Percentiles rank a stretch among this genome's conserved stretches.
Evolutionary conservation across 345 rosid genomes (phyloP).

Genomic region (Populus tremula): DNA sequence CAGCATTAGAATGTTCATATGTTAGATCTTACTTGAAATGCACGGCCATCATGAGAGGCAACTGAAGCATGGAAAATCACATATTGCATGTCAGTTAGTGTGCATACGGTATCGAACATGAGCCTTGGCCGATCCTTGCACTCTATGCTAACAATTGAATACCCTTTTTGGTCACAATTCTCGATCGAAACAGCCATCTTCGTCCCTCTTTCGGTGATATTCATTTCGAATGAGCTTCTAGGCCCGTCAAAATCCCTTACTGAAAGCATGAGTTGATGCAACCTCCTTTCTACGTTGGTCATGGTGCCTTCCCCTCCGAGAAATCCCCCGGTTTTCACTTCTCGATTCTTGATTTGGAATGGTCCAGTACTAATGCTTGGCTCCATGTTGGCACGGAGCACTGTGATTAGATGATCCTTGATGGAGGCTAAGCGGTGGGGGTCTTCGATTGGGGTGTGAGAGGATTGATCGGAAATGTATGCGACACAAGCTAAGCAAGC

Average conservation of each 20-base stretch:
- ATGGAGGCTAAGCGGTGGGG: slow-evolving; percentile 56
- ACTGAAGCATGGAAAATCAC: slow-evolving; percentile 71
- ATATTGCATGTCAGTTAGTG: slow-evolving; percentile 76
- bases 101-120: slow-evolving; percentile 79
- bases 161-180: slow-evolving; percentile 61
- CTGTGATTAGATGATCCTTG: slow-evolving; percentile 57
- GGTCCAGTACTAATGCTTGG: slow-evolving; percentile 19
- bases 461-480: slow-evolving; percentile 51
- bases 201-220: slow-evolving; percentile 21
- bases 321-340: slow-evolving; percentile 37
- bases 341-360: slow-evolving; percentile 31
- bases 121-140: slow-evolving; percentile 64
- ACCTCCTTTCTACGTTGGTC: slow-evolving; percentile 56
- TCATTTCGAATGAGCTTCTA: neutral
- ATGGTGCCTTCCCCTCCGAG: slow-evolving; percentile 42
- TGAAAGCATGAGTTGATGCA: slow-evolving; percentile 70
- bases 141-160: slow-evolving; percentile 59
- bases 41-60: slow-evolving; percentile 39
- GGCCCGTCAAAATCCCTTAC: slow-evolving; percentile 59
- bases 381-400: slow-evolving; percentile 42
- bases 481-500: slow-evolving; percentile 62
- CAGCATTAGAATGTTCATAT: neutral
- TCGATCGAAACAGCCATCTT: slow-evolving; percentile 46
- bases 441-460: slow-evolving; percentile 52
- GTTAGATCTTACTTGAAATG: slow-evolving; percentile 52